Evolutionary conservation across 352 stramenopile species (phyloP).

Genomic region (Phytophthora colocasiae): DNA sequence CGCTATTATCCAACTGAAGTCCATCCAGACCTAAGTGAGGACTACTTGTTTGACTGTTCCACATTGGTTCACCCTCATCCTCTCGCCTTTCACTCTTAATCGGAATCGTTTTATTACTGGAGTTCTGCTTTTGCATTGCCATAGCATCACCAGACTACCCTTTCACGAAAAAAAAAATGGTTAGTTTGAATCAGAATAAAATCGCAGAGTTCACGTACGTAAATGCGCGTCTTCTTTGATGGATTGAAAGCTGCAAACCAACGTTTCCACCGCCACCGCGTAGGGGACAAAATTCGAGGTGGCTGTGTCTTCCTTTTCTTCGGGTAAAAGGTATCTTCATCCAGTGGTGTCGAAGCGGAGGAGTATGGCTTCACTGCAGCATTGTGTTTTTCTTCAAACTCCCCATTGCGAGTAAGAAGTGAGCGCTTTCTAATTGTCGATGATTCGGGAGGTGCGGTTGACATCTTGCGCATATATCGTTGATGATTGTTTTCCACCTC

Average conservation of each 20-base stretch:
- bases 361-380: constrained; percentile 28
- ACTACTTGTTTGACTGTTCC: constrained; percentile 16
- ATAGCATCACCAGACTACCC: constrained; percentile 33
- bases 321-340: constrained; percentile 15
- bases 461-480: constrained; percentile 53
- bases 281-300: constrained; percentile 18
- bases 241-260: constrained; percentile 25
- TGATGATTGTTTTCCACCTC: constrained; percentile 52
- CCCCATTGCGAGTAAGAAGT: not conserved
- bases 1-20: constrained; percentile 12
- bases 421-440: constrained; percentile 15
- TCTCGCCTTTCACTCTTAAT: constrained; percentile 1
- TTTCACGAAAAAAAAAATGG: constrained; percentile 1
- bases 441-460: constrained; percentile 9
- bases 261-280: constrained; percentile 35
- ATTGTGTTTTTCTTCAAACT: not conserved
- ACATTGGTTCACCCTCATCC: constrained; percentile 7
- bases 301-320: constrained; percentile 24
- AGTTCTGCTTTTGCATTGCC: constrained; percentile 17
- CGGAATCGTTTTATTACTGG: constrained; percentile 7
- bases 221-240: constrained; percentile 45
- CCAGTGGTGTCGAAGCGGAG: constrained; percentile 32
- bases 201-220: constrained; percentile 30
- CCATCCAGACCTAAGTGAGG: constrained; percentile 8
- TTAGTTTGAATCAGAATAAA: not conserved